These are phyloP conservation scores for Chrysopogon serrulatus DNA, from an alignment of 176 grass and related monocot genomes.

Conservation along the genomic window DNA sequence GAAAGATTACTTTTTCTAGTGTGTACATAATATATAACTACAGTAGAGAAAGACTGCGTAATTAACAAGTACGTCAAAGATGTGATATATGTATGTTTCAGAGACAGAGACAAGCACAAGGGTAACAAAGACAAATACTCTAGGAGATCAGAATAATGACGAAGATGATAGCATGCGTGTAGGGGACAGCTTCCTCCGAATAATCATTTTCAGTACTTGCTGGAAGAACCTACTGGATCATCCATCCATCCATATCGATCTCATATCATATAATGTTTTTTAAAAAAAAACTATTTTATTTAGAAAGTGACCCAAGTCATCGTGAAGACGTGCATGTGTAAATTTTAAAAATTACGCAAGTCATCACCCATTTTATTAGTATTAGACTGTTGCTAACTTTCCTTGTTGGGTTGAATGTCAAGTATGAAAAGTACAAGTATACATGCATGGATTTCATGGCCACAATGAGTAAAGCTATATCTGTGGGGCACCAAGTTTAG, in stretches of 20 bases:
- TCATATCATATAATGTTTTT: too few species aligned
- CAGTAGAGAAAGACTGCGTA: neutral
- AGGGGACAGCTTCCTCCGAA: neutral
- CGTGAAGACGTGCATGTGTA: too few species aligned
- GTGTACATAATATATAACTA: too few species aligned
- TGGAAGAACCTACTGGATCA: neutral
- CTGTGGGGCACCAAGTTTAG: neutral
- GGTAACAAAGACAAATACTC: neutral
- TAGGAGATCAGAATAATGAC: neutral
- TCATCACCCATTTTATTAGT: too few species aligned
- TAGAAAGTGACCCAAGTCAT: too few species aligned
- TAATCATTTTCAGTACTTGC: neutral
- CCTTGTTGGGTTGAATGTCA: neutral
- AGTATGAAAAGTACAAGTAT: neutral
- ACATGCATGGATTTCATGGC: neutral
- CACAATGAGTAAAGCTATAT: neutral
- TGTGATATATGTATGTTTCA: neutral
- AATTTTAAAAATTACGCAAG: too few species aligned
- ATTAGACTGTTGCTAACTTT: neutral
- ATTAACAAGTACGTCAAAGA: neutral
- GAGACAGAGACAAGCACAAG: neutral
- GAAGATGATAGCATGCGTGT: neutral
- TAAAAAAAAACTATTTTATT: too few species aligned
- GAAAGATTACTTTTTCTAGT: too few species aligned
- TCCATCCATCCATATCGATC: neutral